These are phyloP conservation scores for Thermothelomyces thermophilus DNA, from an alignment of 2,329 filamentous ascomycete genomes.

Conservation along the genomic window DNA sequence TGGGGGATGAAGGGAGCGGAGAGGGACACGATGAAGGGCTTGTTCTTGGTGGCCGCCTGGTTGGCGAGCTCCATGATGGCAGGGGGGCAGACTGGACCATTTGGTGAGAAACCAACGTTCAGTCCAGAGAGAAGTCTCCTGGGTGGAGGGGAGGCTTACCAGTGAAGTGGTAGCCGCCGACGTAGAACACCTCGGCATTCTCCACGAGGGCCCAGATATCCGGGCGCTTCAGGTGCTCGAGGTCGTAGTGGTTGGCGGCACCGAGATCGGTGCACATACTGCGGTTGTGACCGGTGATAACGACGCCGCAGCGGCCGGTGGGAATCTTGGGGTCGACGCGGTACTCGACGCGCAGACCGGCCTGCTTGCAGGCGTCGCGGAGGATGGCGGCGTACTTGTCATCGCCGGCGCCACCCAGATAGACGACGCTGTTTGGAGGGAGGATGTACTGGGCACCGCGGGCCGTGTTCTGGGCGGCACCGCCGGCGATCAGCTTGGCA, in stretches of 20 bases:
- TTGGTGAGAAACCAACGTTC: neutral
- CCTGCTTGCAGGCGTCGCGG: slow-evolving; percentile 75
- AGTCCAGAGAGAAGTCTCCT: neutral
- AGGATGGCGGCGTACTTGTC: slow-evolving; percentile 94
- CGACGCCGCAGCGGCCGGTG: slow-evolving; percentile 89
- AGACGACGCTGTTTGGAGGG: slow-evolving; percentile 80
- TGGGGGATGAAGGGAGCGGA: slow-evolving; percentile 93
- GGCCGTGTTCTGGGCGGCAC: slow-evolving; percentile 95
- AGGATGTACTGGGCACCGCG: slow-evolving; percentile 96
- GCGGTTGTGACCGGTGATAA: slow-evolving; percentile 95
- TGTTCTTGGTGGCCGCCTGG: slow-evolving; percentile 83
- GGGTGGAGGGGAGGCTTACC: slow-evolving; percentile 30
- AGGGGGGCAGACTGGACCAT: slow-evolving; percentile 63
- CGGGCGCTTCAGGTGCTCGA: slow-evolving; percentile 85
- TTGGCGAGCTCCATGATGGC: slow-evolving; percentile 86
- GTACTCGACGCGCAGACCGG: slow-evolving; percentile 90
- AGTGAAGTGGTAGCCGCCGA: slow-evolving; percentile 96
- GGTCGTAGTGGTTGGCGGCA: slow-evolving; percentile 93
- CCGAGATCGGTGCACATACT: slow-evolving; percentile 92
- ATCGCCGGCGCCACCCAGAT: slow-evolving; percentile 86
- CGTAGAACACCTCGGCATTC: slow-evolving; percentile 81
- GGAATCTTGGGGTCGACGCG: slow-evolving; percentile 76
- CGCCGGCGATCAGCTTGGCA: slow-evolving; percentile 90
- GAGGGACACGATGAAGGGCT: slow-evolving; percentile 85
- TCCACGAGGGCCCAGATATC: slow-evolving; percentile 90